Evolutionary conservation across 73 alveolate genomes (phyloP).

Genomic region (Paramecium sonneborni): DNA sequence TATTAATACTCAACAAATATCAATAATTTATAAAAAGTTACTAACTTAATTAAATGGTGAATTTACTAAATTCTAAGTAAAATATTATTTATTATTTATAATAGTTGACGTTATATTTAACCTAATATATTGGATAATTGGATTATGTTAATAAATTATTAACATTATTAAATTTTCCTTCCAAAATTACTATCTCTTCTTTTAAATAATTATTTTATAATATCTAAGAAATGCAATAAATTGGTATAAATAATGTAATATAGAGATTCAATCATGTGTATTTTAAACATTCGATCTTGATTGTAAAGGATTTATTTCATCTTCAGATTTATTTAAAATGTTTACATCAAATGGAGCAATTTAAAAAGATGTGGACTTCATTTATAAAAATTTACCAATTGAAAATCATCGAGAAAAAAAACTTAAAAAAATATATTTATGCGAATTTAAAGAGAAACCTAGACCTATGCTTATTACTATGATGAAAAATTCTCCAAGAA

Average conservation of each 20-base stretch:
- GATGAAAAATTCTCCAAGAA: not conserved
- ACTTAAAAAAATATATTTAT: not conserved
- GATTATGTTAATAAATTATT: not conserved
- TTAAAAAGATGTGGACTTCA: not conserved
- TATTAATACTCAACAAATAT: not conserved
- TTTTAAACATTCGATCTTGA: constrained; percentile 18
- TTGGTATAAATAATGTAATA: not conserved
- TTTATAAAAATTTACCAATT: not conserved
- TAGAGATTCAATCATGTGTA: not conserved
- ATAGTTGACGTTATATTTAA: not conserved
- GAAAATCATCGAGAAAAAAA: not conserved
- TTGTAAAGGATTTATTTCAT: not conserved
- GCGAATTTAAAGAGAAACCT: not conserved
- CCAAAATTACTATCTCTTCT: not conserved
- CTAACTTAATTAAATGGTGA: not conserved
- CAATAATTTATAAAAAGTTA: not conserved
- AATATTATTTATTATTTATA: not conserved
- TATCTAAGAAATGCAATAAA: not conserved
- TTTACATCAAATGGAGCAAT: constrained; percentile 4
- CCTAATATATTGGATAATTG: not conserved
- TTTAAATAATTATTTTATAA: not conserved
- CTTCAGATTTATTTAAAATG: not conserved
- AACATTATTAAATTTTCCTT: not conserved
- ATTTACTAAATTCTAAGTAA: not conserved
- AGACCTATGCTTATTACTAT: not conserved